A percentile compares a stretch with the other conserved stretches of the same genome.
Evolutionary conservation across 176 grass and related monocot species (phyloP).

Genomic region (Phoenix roebelenii): DNA sequence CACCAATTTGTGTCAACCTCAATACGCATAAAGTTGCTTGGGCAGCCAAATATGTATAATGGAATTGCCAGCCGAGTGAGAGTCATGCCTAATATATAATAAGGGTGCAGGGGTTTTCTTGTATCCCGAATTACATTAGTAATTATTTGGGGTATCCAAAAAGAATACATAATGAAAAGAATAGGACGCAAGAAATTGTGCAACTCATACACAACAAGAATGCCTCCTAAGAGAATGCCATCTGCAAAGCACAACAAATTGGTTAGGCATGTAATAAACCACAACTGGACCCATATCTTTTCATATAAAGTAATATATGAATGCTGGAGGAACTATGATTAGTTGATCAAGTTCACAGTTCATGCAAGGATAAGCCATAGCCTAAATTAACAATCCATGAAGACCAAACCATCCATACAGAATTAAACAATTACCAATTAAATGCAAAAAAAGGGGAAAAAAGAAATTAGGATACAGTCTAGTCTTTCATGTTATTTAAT

Average conservation of each 20-base stretch:
- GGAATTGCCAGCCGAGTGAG: slow-evolving; percentile 78
- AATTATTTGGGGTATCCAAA: slow-evolving; percentile 97
- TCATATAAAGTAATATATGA: no score
- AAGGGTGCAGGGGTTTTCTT: slow-evolving; percentile 87
- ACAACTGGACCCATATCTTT: no score
- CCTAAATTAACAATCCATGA: no score
- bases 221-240: slow-evolving; percentile 97
- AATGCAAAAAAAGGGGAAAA: no score
- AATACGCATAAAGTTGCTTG: slow-evolving; percentile 87
- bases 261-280: neutral
- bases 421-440: no score
- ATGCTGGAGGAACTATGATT: no score
- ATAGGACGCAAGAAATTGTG: slow-evolving; percentile 69
- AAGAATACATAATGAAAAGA: slow-evolving; percentile 78
- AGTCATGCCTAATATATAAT: slow-evolving; percentile 93
- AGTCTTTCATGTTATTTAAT: no score
- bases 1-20: slow-evolving; percentile 75
- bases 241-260: slow-evolving; percentile 36
- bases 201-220: slow-evolving; percentile 85
- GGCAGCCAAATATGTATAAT: slow-evolving; percentile 89
- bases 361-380: no score
- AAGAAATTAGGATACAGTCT: no score
- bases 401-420: no score
- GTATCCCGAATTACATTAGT: slow-evolving; percentile 85
- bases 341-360: no score